A percentile compares a stretch with the other conserved stretches of the same genome.
phyloP scores from a whole-genome alignment of 768 basidiomycete genomes.

The Termitomyces sp. region DNA sequence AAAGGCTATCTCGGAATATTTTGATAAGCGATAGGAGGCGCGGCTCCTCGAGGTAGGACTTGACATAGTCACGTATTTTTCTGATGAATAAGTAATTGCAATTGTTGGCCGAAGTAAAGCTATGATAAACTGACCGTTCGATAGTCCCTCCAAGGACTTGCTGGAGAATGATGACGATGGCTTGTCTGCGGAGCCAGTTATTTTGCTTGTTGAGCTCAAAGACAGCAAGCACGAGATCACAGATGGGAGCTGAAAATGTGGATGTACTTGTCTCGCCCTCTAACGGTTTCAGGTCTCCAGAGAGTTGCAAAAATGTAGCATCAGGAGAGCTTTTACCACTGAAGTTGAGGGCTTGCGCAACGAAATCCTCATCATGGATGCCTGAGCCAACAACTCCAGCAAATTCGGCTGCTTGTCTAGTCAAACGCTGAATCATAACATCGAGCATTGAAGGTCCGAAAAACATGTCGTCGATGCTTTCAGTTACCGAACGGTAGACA shows the following conservation, averaged over 20 bases:
- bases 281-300: slow-evolving; percentile 73
- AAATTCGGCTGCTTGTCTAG: slow-evolving; percentile 84
- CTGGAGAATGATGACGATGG: slow-evolving; percentile 93
- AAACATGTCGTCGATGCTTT: slow-evolving; percentile 96
- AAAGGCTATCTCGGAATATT: slow-evolving; percentile 67
- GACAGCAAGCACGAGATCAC: slow-evolving; percentile 86
- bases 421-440: slow-evolving; percentile 87
- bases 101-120: neutral
- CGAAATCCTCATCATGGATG: slow-evolving; percentile 78
- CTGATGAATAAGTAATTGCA: slow-evolving; percentile 29
- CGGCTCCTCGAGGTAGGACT: slow-evolving; percentile 57
- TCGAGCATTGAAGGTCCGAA: slow-evolving; percentile 96
- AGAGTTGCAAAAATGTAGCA: slow-evolving; percentile 64
- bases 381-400: slow-evolving; percentile 77
- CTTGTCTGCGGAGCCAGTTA: slow-evolving; percentile 93
- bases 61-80: slow-evolving; percentile 80
- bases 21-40: slow-evolving; percentile 62
- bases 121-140: slow-evolving; percentile 60
- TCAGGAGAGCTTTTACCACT: slow-evolving; percentile 62
- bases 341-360: slow-evolving; percentile 71
- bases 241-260: slow-evolving; percentile 89
- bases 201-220: slow-evolving; percentile 96
- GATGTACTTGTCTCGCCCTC: slow-evolving; percentile 88
- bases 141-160: slow-evolving; percentile 95
- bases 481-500: slow-evolving; percentile 87